A percentile compares a stretch with the other conserved stretches of the same genome.
These are phyloP conservation scores for Lactarius sanguifluus DNA, from an alignment of 768 basidiomycete species.

Conservation along the genomic window DNA sequence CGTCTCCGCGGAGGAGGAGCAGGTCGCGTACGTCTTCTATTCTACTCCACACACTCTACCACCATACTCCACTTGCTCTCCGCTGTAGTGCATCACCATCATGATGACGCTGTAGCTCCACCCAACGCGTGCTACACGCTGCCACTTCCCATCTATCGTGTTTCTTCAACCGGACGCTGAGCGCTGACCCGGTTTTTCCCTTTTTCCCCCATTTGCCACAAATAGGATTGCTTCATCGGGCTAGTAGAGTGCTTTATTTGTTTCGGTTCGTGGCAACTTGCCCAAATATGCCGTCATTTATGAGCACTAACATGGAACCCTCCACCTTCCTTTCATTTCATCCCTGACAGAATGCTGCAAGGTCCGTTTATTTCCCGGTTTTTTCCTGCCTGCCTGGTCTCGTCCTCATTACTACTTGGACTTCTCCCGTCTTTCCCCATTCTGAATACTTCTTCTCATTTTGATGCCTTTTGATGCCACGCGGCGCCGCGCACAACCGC, in stretches of 20 bases:
- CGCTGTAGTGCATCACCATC: background rate
- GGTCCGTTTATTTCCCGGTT: conserved; percentile 40
- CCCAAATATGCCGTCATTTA: background rate
- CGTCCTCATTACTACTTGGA: background rate
- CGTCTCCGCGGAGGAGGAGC: conserved; percentile 73
- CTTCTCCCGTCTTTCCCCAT: background rate
- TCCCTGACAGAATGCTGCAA: conserved; percentile 61
- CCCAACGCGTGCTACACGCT: background rate
- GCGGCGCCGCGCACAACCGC: background rate
- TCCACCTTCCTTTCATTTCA: background rate
- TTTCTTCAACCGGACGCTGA: background rate
- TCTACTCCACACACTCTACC: background rate
- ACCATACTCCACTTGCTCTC: background rate
- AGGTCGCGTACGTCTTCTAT: conserved; percentile 32
- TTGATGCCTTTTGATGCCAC: background rate
- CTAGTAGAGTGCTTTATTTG: conserved; percentile 67
- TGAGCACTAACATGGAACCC: background rate
- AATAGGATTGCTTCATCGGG: conserved; percentile 66
- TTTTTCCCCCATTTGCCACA: background rate
- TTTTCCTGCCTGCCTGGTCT: background rate
- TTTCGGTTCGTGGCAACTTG: conserved; percentile 46
- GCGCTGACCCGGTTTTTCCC: conserved; percentile 14
- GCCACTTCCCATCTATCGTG: background rate
- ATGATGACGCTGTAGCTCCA: background rate
- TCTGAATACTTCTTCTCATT: background rate